Percentiles rank a stretch among this genome's conserved stretches.
These are phyloP conservation scores for Conidiobolus incongruus DNA, from an alignment of 371 early-diverging fungal genomes.

Conservation along the genomic window DNA sequence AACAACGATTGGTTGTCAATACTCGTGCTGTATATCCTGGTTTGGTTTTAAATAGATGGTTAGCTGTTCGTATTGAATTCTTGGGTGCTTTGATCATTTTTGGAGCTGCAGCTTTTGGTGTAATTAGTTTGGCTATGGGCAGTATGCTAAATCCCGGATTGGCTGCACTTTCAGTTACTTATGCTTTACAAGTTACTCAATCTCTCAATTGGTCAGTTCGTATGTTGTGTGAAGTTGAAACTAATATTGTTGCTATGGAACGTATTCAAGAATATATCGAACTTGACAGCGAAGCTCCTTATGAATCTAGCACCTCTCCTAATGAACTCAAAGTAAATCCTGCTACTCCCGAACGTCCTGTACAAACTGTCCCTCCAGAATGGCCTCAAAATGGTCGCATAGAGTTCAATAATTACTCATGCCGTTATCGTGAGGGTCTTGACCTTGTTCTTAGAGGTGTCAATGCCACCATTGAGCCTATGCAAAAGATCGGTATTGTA, in stretches of 20 bases:
- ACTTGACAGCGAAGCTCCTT: slow-evolving; percentile 50
- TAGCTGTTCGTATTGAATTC: slow-evolving; percentile 74
- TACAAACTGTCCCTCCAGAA: slow-evolving; percentile 19
- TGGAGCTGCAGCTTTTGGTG: slow-evolving; percentile 33
- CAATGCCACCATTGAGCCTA: slow-evolving; percentile 30
- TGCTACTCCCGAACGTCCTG: slow-evolving; percentile 32
- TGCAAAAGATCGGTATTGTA: slow-evolving; percentile 71
- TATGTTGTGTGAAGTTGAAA: slow-evolving; percentile 38
- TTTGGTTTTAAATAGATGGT: slow-evolving; percentile 67
- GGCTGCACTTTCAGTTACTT: slow-evolving; percentile 71
- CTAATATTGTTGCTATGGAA: slow-evolving; percentile 63
- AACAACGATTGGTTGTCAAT: slow-evolving; percentile 50
- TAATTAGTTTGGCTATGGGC: slow-evolving; percentile 19
- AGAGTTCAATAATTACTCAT: slow-evolving; percentile 26
- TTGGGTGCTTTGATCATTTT: slow-evolving; percentile 39
- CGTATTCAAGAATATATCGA: slow-evolving; percentile 73
- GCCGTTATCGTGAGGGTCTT: slow-evolving; percentile 35
- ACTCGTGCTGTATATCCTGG: slow-evolving; percentile 58
- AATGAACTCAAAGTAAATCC: slow-evolving; percentile 29
- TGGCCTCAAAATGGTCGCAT: slow-evolving; percentile 41
- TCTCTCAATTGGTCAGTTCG: slow-evolving; percentile 72
- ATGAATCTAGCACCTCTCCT: slow-evolving; percentile 10
- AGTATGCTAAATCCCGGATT: slow-evolving; percentile 36
- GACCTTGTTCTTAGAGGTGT: slow-evolving; percentile 35
- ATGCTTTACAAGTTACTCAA: slow-evolving; percentile 62